Conservation (phyloP, 345 rosid species). For the Turritis glabra region DNA sequence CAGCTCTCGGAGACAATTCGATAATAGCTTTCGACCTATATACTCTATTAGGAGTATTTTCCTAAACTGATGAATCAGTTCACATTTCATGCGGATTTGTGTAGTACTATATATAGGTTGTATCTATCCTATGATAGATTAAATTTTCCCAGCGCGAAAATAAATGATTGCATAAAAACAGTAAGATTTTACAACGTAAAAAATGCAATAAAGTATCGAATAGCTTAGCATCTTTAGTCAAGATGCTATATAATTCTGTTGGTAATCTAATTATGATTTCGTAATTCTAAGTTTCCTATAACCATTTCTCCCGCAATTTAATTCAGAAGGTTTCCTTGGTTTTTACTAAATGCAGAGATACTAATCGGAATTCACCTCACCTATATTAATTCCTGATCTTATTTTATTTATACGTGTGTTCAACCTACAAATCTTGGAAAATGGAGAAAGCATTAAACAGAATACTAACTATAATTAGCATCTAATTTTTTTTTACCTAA, state of each 20-base stretch:
- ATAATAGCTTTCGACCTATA: not conserved
- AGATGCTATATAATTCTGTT: too few species aligned
- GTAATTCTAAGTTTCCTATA: too few species aligned
- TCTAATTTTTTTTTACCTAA: not conserved
- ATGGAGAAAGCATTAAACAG: slow-evolving; percentile 23
- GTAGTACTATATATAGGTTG: not conserved
- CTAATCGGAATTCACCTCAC: not conserved
- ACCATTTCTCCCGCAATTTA: not conserved
- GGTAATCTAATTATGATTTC: too few species aligned
- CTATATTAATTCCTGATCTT: not conserved
- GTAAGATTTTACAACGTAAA: not conserved
- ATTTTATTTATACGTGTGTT: not conserved
- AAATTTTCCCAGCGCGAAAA: not conserved
- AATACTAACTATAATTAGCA: slow-evolving; percentile 26
- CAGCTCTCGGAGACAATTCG: too few species aligned
- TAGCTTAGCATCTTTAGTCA: not conserved
- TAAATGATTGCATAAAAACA: not conserved
- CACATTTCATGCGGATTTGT: not conserved
- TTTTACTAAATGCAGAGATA: not conserved
- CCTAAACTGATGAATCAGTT: not conserved
- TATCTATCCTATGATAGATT: too few species aligned
- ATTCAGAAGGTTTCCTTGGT: not conserved
- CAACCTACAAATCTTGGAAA: not conserved
- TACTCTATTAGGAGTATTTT: not conserved
- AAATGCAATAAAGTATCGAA: not conserved